phyloP scores from a whole-genome alignment of 345 rosid species.

The Eucalyptus sp. region DNA sequence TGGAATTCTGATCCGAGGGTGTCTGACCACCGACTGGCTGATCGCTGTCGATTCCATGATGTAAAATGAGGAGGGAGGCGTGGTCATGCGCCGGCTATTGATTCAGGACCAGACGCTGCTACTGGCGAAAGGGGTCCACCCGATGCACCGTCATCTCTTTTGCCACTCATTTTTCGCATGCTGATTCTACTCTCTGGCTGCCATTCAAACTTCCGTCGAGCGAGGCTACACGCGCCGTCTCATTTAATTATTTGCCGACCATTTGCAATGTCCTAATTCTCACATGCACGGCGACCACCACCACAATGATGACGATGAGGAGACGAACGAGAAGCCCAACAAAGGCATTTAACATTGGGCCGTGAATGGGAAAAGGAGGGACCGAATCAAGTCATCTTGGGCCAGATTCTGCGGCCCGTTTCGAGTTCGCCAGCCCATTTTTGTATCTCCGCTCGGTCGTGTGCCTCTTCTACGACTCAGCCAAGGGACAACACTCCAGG shows the following conservation, averaged over 20 bases:
- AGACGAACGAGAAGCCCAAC: not conserved
- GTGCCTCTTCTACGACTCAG: not conserved
- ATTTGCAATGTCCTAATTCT: not conserved
- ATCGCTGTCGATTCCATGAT: not conserved
- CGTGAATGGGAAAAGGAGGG: not conserved
- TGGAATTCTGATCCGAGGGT: not conserved
- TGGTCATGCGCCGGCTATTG: not conserved
- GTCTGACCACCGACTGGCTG: not conserved
- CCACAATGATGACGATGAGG: not conserved
- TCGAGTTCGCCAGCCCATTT: not conserved
- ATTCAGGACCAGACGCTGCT: not conserved
- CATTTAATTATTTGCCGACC: not conserved
- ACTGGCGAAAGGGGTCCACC: not conserved
- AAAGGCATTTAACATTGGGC: not conserved
- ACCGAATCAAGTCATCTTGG: not conserved
- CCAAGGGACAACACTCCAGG: not conserved
- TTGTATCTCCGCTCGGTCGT: not conserved
- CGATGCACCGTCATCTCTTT: not conserved
- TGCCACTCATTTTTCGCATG: not conserved
- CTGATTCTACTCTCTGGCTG: not conserved
- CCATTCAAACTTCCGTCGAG: not conserved
- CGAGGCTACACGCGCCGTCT: not conserved
- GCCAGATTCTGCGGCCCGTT: not conserved
- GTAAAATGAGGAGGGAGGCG: not conserved
- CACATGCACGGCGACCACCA: not conserved